Evolutionary conservation across 495 filamentous ascomycete genomes (phyloP), one percentile per base, ranked within the genome.

Genomic region (Penicillium simplicissimum): DNA sequence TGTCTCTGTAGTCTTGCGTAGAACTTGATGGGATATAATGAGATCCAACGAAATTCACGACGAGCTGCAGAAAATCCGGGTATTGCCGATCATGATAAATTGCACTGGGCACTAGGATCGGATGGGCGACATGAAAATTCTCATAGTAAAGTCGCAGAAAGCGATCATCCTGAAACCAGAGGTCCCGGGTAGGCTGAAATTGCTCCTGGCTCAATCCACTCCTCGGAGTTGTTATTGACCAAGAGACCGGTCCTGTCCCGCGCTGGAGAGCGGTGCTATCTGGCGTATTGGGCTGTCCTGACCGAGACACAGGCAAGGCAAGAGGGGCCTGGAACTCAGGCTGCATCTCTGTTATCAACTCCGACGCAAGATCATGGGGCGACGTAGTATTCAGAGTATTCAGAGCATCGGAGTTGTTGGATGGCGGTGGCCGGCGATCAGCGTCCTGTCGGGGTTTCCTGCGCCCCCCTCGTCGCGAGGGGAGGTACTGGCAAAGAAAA

Each of bases 81-180:
- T 79, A 79, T 9, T 74, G 64, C 17, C 71, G 73, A 33, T 73
- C 69, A 13, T 72, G 63, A 59, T 77, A 79, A 13, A 63, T 37
- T 8, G 58, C 51, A 38, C 61, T 67, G 1, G 76, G 76, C 15
- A 78, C 71, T 43, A 79, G 48, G 23, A 78, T 71, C 0, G 76
- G 76, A 65, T 78, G 76, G 0, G 76, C 74, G 28, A 71, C 59
- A 63, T 78, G 76, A 25, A 78, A 78, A 36, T 78, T 72, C 35
- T 78, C 76, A 58, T 78, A 78, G 52, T 67, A 78, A 25, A 77
- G 52, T 0, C 76, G 71, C 5, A 70, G 58, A 21, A 73, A 66
- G 5, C 76, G 76, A 28, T 73, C 71, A 45, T 79, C 76, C 17
- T 62, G 57, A n/a, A 59, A 60, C 55, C 67, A 67, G n/a, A 63